Conservation (phyloP, 495 filamentous ascomycete species). For the Penicillium ochrochloron region DNA sequence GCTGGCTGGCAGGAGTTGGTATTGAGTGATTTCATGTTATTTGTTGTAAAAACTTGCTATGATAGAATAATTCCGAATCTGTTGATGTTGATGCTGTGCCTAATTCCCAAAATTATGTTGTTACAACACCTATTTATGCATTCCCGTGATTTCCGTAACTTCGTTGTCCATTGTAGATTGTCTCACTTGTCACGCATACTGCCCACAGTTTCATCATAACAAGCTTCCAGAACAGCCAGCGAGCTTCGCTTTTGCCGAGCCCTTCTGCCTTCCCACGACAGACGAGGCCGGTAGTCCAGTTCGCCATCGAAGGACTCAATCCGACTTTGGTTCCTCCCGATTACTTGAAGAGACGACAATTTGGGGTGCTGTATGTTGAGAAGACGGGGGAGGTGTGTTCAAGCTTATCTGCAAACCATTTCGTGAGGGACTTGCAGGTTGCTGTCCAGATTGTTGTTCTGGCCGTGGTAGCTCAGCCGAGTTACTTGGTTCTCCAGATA, state of each 20-base stretch:
- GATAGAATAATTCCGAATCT: neutral
- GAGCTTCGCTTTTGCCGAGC: neutral
- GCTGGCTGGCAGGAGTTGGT: conserved; percentile 26
- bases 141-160: neutral
- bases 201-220: neutral
- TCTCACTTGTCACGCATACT: conserved; percentile 2
- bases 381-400: neutral
- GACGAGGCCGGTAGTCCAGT: neutral
- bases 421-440: neutral
- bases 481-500: neutral
- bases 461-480: neutral
- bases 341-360: neutral
- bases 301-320: neutral
- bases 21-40: neutral
- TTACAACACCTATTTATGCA: neutral
- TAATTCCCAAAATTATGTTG: neutral
- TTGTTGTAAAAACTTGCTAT: neutral
- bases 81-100: neutral
- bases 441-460: neutral
- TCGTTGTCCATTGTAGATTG: neutral
- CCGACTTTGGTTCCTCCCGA: neutral
- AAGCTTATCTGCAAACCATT: neutral
- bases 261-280: neutral
- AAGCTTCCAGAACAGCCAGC: neutral
- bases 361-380: neutral